Conservation (phyloP, 2,329 filamentous ascomycete genomes). For the Beauveria pseudobassiana region DNA sequence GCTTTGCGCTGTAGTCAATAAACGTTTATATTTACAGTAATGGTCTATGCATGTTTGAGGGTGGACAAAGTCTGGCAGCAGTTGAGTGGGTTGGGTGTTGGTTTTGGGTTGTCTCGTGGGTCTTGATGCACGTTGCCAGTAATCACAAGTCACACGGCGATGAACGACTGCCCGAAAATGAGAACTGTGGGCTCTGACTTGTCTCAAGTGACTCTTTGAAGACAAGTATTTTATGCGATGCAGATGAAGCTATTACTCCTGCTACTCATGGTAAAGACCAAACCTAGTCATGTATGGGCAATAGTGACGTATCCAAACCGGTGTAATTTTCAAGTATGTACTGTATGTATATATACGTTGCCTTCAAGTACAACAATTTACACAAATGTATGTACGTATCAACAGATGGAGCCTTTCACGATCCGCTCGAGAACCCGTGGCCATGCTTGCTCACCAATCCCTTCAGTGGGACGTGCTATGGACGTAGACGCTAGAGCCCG, state of each 20-base stretch:
- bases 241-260: background rate
- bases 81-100: background rate
- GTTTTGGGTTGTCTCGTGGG: too few species aligned
- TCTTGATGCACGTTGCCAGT: background rate
- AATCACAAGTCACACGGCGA: too few species aligned
- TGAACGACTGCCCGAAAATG: too few species aligned
- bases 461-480: background rate
- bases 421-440: too few species aligned
- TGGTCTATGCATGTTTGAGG: background rate
- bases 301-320: background rate
- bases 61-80: too few species aligned
- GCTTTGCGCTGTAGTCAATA: slow-evolving; percentile 11
- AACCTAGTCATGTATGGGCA: too few species aligned
- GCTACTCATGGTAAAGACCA: too few species aligned
- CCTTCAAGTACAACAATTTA: background rate
- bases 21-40: background rate
- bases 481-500: background rate
- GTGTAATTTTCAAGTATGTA: background rate
- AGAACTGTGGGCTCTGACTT: too few species aligned
- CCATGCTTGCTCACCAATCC: background rate
- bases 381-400: background rate
- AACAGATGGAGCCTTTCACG: too few species aligned
- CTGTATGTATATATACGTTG: background rate
- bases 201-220: background rate
- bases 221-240: background rate